These are phyloP conservation scores for slime mould (Dictyostelium discoideum) DNA, from an alignment of 78 protist species.

Conservation along the genomic window DNA sequence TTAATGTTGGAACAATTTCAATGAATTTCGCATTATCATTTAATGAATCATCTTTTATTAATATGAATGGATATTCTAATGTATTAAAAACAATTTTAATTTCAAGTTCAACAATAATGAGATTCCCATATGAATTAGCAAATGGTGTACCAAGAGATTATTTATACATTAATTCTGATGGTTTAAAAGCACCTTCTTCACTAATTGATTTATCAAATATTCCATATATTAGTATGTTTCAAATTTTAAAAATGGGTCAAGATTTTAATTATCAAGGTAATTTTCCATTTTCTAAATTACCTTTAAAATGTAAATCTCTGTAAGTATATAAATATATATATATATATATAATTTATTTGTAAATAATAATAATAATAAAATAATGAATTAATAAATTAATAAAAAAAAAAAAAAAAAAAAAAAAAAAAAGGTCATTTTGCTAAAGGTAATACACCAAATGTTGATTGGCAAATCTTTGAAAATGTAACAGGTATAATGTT, in stretches of 20 bases:
- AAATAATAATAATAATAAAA: no score
- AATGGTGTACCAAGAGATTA: not conserved
- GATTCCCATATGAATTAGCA: not conserved
- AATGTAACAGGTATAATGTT: not conserved
- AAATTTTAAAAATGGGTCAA: not conserved
- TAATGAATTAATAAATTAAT: no score
- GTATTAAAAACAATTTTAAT: not conserved
- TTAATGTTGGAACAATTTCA: no score
- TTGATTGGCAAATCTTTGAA: not conserved
- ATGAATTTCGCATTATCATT: no score
- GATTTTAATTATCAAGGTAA: not conserved
- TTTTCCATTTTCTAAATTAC: not conserved
- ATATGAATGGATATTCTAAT: not conserved
- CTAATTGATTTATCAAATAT: not conserved
- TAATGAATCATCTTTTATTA: not conserved
- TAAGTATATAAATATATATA: not conserved
- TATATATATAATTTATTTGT: no score
- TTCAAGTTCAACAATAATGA: not conserved
- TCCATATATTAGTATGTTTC: not conserved
- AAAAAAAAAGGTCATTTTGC: not conserved
- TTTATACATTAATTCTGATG: not conserved
- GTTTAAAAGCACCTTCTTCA: not conserved
- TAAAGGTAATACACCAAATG: not conserved
- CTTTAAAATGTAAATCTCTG: not conserved
- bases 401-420: no score